Evolutionary conservation across 164 flowering plant genomes (phyloP).

Genomic region (Stephania yunnanensis): DNA sequence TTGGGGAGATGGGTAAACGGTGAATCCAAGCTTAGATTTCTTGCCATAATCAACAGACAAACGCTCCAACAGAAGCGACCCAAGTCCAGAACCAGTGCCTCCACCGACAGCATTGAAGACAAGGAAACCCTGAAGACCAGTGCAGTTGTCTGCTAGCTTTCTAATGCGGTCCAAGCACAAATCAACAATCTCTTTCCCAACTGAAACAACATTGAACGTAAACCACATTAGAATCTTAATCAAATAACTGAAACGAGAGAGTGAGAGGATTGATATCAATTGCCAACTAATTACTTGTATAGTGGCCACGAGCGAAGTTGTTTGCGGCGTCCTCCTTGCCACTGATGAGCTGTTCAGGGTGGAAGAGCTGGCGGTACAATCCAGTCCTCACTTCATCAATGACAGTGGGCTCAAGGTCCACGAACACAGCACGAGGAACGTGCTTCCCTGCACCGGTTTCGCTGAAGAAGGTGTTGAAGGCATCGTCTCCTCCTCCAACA

Average conservation of each 20-base stretch:
- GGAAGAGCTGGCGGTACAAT: constrained; percentile 69
- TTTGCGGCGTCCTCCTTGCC: constrained; percentile 70
- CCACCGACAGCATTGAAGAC: constrained; percentile 80
- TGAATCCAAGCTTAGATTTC: constrained; percentile 72
- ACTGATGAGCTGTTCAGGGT: constrained; percentile 71
- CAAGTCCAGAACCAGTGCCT: constrained; percentile 80
- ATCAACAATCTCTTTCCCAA: constrained; percentile 79
- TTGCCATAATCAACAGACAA: constrained; percentile 73
- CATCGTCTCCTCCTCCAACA: constrained; percentile 76
- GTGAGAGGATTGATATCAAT: background rate
- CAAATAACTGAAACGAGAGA: background rate
- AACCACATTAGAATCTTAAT: background rate
- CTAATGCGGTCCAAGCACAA: constrained; percentile 69
- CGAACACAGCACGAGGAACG: constrained; percentile 71
- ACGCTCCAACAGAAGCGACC: constrained; percentile 69
- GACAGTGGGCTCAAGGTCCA: constrained; percentile 63
- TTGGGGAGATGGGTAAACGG: constrained; percentile 74
- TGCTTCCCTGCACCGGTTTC: constrained; percentile 84
- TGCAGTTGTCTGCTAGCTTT: constrained; percentile 76
- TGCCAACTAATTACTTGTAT: constrained; percentile 34
- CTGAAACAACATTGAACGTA: constrained; percentile 24
- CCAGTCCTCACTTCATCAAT: constrained; percentile 68
- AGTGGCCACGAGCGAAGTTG: constrained; percentile 67
- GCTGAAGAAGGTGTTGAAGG: constrained; percentile 77
- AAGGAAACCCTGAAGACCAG: constrained; percentile 77